These are phyloP conservation scores for Neurospora sp. DNA, from an alignment of 495 filamentous ascomycete species.

Conservation along the genomic window DNA sequence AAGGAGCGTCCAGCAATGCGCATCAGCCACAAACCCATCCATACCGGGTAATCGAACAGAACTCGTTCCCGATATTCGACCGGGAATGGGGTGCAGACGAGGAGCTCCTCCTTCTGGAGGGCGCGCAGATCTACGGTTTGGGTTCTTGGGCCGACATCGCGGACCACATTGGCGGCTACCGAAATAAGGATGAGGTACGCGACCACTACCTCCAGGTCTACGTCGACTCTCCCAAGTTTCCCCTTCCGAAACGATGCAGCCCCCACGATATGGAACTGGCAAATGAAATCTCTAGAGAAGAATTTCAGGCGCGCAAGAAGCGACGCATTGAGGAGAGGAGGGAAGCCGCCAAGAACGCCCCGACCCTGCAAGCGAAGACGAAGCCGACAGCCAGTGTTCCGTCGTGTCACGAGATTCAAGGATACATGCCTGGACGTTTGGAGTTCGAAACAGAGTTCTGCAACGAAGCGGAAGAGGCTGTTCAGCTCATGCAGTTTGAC, in stretches of 20 bases:
- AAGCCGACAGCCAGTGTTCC: slow-evolving; percentile 92
- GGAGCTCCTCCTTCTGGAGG: slow-evolving; percentile 83
- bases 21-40: slow-evolving; percentile 80
- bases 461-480: slow-evolving; percentile 96
- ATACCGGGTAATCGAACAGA: slow-evolving; percentile 92
- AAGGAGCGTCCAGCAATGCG: slow-evolving; percentile 61
- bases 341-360: slow-evolving; percentile 74
- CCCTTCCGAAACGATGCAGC: slow-evolving; percentile 72
- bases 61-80: slow-evolving; percentile 93
- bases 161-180: slow-evolving; percentile 92
- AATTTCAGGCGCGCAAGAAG: slow-evolving; percentile 92
- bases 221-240: slow-evolving; percentile 71
- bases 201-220: slow-evolving; percentile 89
- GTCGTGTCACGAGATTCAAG: slow-evolving; percentile 92
- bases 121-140: slow-evolving; percentile 93
- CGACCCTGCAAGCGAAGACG: slow-evolving; percentile 78
- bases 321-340: slow-evolving; percentile 86
- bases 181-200: slow-evolving; percentile 87
- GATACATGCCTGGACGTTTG: slow-evolving; percentile 95
- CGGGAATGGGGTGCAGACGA: slow-evolving; percentile 96
- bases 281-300: slow-evolving; percentile 72
- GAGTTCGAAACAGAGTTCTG: slow-evolving; percentile 97
- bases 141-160: slow-evolving; percentile 98
- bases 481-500: slow-evolving; percentile 96
- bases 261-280: slow-evolving; percentile 68